These are phyloP conservation scores for Reutealis trisperma DNA, from an alignment of 345 rosid species.

Conservation along the genomic window DNA sequence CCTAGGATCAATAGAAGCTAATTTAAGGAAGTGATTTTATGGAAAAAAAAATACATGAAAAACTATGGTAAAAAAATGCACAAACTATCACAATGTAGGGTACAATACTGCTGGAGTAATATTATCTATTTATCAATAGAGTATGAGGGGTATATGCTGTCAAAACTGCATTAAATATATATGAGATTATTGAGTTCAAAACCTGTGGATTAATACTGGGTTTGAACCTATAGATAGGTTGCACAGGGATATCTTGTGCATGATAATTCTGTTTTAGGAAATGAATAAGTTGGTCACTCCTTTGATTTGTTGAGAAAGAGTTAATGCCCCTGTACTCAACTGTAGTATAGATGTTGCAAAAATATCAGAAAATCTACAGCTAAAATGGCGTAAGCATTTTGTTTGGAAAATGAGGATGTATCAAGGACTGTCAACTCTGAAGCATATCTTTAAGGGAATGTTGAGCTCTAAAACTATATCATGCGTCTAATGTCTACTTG, in stretches of 20 bases:
- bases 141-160: not conserved
- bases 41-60: not conserved
- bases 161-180: not conserved
- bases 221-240: not conserved
- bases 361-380: not conserved
- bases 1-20: not conserved
- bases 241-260: not conserved
- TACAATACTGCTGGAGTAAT: not conserved
- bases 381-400: not conserved
- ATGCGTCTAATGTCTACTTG: not conserved
- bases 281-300: not conserved
- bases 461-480: not conserved
- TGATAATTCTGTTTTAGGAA: not conserved
- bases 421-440: not conserved
- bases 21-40: not conserved
- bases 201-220: not conserved
- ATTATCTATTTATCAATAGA: not conserved
- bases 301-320: not conserved
- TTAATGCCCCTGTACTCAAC: not conserved
- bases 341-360: not conserved
- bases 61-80: not conserved
- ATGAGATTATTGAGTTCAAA: not conserved
- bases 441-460: conserved; percentile 6
- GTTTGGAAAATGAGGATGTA: not conserved
- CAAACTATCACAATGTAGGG: not conserved